Conservation (phyloP, 2,329 filamentous ascomycete species). For the Cytospora leucostoma region DNA sequence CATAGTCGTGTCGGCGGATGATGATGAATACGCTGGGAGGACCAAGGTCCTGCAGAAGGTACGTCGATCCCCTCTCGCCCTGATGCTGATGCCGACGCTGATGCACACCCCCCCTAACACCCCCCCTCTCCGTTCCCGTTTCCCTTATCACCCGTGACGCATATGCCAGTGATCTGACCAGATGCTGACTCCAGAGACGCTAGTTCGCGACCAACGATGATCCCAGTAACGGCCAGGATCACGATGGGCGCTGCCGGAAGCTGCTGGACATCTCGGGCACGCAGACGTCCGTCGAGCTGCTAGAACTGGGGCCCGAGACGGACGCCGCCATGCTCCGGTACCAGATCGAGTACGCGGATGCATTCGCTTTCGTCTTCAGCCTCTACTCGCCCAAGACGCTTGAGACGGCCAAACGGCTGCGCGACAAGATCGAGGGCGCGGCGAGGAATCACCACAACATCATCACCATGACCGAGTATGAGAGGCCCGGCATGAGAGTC, state of each 20-base stretch:
- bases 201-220: conserved; percentile 26
- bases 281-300: conserved; percentile 22
- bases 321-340: conserved; percentile 28
- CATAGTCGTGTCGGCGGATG: conserved; percentile 27
- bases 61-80: background rate
- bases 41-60: conserved; percentile 26
- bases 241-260: conserved; percentile 26
- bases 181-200: background rate
- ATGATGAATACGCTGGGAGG: conserved; percentile 28
- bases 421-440: conserved; percentile 22
- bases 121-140: background rate
- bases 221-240: conserved; percentile 17
- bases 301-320: conserved; percentile 26
- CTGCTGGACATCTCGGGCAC: conserved; percentile 28
- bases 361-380: conserved; percentile 28
- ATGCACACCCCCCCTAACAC: background rate
- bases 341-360: conserved; percentile 28
- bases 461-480: conserved; percentile 27
- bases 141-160: background rate
- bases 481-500: conserved; percentile 23
- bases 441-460: conserved; percentile 29
- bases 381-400: conserved; percentile 27
- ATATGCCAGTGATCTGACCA: conserved; percentile 5
- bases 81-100: too few species aligned
- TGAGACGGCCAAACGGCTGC: conserved; percentile 25